Base-by-base conservation (phyloP, 1,284 basidiomycete species). In the Moesziomyces sp. region DNA sequence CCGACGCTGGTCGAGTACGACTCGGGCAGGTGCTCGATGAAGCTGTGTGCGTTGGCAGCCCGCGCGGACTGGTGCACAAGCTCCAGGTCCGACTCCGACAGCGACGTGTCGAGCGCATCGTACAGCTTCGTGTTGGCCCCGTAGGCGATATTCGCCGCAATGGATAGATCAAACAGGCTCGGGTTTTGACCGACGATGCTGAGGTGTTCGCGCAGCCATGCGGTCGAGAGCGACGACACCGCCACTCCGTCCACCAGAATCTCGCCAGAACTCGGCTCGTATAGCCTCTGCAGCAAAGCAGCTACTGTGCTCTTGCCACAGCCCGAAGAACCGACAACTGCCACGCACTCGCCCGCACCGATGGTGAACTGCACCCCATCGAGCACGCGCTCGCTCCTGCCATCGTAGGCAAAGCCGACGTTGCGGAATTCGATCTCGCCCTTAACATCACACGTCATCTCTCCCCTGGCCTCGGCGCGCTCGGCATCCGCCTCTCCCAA, bases 1-100 rank as follows among this genome's bases (percentile, higher is more conserved):
- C 96, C 95, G 1, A 98, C 87, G 57, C 87, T 83, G 0, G 94
- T 97, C 49, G 92, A 90, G 86, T 97, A 97, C 0, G 91, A 92
- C 24, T 91, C 86, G 0, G 93, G 92, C 0, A 97, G 87, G 7
- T 87, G 85, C 86, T 88, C 87, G 82, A 98, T 89, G 85, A 96
- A 95, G n/a, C 92, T 91, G 85, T 96, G 91, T 4, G 92, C 91
- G 78, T 92, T 89, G 1, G 95, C 94, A 0, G 88, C 87, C 65
- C 87, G 86, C 0, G 93, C 92, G 0, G 95, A 94, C 1, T 84
- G 84, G 18, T 88, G 85, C 30, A 97, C 87, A 60, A 91, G 90
- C 0, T 35, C 46, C 10, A 64, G 35, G 30, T 26, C 18, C 16
- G 51, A 4, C 11, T 11, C 18, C 3, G 21, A 28, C 0, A 19